Conservation (phyloP, 2,329 filamentous ascomycete species). For the Cucurbitaria berberidis region DNA sequence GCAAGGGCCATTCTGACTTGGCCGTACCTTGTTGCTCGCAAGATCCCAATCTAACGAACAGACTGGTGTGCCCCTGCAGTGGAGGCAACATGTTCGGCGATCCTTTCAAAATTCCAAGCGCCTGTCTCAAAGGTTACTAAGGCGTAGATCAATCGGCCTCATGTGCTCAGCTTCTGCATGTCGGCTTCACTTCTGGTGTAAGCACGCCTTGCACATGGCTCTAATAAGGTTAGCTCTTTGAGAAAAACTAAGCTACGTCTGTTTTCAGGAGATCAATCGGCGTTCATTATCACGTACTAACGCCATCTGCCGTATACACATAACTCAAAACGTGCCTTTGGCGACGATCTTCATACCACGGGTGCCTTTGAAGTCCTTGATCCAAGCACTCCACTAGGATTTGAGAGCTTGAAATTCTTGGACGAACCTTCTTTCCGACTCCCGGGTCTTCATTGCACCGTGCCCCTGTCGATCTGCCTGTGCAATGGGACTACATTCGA, state of each 20-base stretch:
- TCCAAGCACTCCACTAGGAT: slow-evolving; percentile 6
- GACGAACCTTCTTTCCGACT: background rate
- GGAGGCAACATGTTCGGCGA: background rate
- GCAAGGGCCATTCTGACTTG: background rate
- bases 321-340: slow-evolving; percentile 2
- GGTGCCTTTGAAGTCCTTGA: background rate
- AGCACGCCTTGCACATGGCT: background rate
- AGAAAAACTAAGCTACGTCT: background rate
- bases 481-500: slow-evolving; percentile 15
- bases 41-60: background rate
- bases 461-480: slow-evolving; percentile 28
- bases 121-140: background rate
- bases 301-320: slow-evolving; percentile 5
- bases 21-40: background rate
- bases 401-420: slow-evolving; percentile 7
- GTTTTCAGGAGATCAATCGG: background rate
- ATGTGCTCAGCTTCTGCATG: background rate
- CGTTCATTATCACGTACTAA: background rate
- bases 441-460: background rate
- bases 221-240: background rate
- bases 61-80: background rate
- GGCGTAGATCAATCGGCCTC: background rate
- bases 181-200: background rate
- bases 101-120: background rate
- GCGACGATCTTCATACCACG: slow-evolving; percentile 22